Conservation (phyloP, 1,284 basidiomycete species). For the Neolentinus lepideus region DNA sequence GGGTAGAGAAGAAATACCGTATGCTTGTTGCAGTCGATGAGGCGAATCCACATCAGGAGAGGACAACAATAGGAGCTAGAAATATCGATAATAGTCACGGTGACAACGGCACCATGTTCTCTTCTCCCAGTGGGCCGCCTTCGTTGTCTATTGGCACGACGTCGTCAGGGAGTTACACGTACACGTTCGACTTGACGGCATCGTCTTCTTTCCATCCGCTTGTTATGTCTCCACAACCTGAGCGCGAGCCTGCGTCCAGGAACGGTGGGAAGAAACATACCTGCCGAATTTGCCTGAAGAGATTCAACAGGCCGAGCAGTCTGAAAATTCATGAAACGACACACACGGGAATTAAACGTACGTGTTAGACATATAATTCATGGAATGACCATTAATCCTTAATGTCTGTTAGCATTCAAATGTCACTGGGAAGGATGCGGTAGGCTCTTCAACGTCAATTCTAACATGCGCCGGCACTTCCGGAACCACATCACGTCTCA, state of each 20-base stretch:
- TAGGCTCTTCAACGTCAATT: conserved; percentile 72
- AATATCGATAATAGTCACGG: too few relatives aligned
- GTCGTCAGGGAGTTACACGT: not conserved
- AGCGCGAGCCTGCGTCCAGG: not conserved
- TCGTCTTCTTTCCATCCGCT: not conserved
- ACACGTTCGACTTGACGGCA: not conserved
- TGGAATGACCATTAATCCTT: too few relatives aligned
- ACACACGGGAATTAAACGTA: conserved; percentile 34
- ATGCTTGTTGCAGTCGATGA: not conserved
- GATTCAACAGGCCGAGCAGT: conserved; percentile 35
- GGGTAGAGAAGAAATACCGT: not conserved
- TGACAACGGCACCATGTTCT: too few relatives aligned
- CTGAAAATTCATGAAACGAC: conserved; percentile 34
- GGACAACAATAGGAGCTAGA: too few relatives aligned
- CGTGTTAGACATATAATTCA: conserved; percentile 8
- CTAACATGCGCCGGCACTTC: conserved; percentile 74
- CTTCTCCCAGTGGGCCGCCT: too few relatives aligned
- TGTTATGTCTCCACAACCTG: not conserved
- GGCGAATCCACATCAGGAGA: not conserved
- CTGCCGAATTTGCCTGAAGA: conserved; percentile 31
- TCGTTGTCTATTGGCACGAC: too few relatives aligned
- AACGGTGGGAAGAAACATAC: conserved; percentile 24
- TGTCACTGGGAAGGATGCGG: conserved; percentile 72
- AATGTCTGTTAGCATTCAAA: conserved; percentile 46
- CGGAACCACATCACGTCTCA: conserved; percentile 43